A percentile compares a stretch with the other conserved stretches of the same genome.
These are phyloP conservation scores for Acacia acuminata DNA, from an alignment of 306 rosid genomes.

Conservation along the genomic window DNA sequence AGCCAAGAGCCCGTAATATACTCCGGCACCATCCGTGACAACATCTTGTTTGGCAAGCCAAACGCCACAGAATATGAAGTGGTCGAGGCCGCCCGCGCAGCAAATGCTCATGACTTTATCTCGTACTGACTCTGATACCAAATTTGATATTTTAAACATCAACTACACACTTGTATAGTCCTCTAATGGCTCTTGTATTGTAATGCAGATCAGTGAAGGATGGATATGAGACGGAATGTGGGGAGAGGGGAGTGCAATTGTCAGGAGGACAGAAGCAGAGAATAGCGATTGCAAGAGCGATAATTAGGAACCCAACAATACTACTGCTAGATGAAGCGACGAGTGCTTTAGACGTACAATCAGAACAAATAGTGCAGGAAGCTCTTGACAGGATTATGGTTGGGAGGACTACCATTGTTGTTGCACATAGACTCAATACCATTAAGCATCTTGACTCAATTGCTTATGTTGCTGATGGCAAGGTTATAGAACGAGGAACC, in stretches of 20 bases:
- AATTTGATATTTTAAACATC: not conserved
- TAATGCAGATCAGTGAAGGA: slow-evolving; percentile 71
- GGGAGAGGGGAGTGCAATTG: slow-evolving; percentile 95
- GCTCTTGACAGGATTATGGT: slow-evolving; percentile 87
- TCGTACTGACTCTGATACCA: slow-evolving; percentile 47
- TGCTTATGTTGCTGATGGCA: slow-evolving; percentile 81
- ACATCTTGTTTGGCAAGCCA: slow-evolving; percentile 76
- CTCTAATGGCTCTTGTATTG: not conserved
- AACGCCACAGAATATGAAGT: slow-evolving; percentile 78
- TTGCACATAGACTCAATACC: slow-evolving; percentile 93
- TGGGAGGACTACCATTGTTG: slow-evolving; percentile 84
- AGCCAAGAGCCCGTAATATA: slow-evolving; percentile 96
- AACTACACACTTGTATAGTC: not conserved
- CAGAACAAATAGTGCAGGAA: slow-evolving; percentile 88
- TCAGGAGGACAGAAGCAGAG: slow-evolving; percentile 99
- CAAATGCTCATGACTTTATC: slow-evolving; percentile 90
- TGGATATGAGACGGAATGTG: slow-evolving; percentile 87
- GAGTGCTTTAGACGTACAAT: slow-evolving; percentile 86
- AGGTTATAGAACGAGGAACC: slow-evolving; percentile 80
- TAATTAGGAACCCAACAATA: slow-evolving; percentile 76
- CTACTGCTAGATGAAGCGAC: slow-evolving; percentile 90
- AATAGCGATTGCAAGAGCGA: slow-evolving; percentile 92
- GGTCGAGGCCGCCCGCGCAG: slow-evolving; percentile 77
- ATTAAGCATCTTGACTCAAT: slow-evolving; percentile 78
- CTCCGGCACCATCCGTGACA: slow-evolving; percentile 70